Percentiles rank a stretch among this genome's conserved stretches.
These are phyloP conservation scores for Euphorbia peplus DNA, from an alignment of 345 rosid species.

Conservation along the genomic window DNA sequence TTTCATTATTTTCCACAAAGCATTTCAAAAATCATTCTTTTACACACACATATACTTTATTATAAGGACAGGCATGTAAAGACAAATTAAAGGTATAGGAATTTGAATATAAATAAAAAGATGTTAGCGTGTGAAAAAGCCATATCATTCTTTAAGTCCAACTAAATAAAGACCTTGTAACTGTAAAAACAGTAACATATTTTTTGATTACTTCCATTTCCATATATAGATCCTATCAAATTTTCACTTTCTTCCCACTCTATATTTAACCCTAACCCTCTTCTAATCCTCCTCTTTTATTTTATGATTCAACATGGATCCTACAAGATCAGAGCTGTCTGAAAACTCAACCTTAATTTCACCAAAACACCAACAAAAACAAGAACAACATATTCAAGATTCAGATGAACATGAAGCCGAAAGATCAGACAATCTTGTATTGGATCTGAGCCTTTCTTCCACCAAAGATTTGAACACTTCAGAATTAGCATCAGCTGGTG, in stretches of 20 bases:
- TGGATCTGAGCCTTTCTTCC: slow-evolving; percentile 62
- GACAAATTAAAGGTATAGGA: slow-evolving; percentile 21
- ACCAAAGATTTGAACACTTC: slow-evolving; percentile 34
- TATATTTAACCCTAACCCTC: too few species aligned
- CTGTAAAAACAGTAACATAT: slow-evolving; percentile 28
- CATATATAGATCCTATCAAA: background rate
- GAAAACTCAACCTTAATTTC: too few species aligned
- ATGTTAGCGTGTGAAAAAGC: slow-evolving; percentile 5
- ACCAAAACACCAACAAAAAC: too few species aligned
- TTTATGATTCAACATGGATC: slow-evolving; percentile 31
- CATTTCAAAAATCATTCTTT: too few species aligned
- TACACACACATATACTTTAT: too few species aligned
- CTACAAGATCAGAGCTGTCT: too few species aligned
- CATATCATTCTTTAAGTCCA: slow-evolving; percentile 12
- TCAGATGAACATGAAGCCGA: background rate
- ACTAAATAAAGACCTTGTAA: slow-evolving; percentile 32
- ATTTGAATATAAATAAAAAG: slow-evolving; percentile 6
- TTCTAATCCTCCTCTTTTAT: too few species aligned
- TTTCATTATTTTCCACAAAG: too few species aligned
- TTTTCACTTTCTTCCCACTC: too few species aligned
- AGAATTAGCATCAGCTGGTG: too few species aligned
- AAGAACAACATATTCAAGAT: too few species aligned
- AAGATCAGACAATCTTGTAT: slow-evolving; percentile 28
- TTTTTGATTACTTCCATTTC: slow-evolving; percentile 1
- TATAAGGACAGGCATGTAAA: slow-evolving; percentile 26